A percentile compares a stretch with the other conserved stretches of the same genome.
phyloP scores from a whole-genome alignment of 116 monocot species.

The Zostera marina region DNA sequence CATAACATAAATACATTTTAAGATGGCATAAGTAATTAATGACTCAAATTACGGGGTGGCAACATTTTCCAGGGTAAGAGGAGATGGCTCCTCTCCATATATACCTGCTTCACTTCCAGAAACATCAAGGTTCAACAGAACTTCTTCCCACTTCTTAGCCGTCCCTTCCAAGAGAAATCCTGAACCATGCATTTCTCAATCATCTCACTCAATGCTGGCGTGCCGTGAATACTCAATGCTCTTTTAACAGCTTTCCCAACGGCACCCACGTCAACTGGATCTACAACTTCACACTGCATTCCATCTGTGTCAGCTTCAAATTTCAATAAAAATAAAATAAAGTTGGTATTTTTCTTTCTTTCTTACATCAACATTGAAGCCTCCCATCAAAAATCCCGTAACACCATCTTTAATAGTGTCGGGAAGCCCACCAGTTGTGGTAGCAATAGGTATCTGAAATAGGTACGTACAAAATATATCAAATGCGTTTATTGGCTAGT shows the following conservation, averaged over 20 bases:
- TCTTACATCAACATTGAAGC: conserved; percentile 50
- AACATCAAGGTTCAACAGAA: conserved; percentile 9
- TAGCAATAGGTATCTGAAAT: conserved; percentile 35
- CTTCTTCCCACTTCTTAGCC: conserved; percentile 60
- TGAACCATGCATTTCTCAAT: conserved; percentile 48
- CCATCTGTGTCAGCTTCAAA: background rate
- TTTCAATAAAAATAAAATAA: background rate
- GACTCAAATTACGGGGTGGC: background rate
- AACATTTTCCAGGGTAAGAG: background rate
- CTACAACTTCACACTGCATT: conserved; percentile 12
- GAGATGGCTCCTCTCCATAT: background rate
- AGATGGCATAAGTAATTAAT: background rate
- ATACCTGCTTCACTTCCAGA: background rate
- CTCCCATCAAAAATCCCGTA: conserved; percentile 73
- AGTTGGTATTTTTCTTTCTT: background rate
- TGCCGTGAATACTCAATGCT: conserved; percentile 24
- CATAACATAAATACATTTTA: too few relatives aligned
- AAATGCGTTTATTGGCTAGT: too few relatives aligned
- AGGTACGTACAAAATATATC: too few relatives aligned
- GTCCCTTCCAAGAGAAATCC: conserved; percentile 18
- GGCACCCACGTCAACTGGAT: conserved; percentile 36
- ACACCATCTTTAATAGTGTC: conserved; percentile 68
- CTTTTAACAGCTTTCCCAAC: conserved; percentile 34
- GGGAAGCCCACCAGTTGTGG: conserved; percentile 65
- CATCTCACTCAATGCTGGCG: conserved; percentile 36